Percentiles rank a stretch among this genome's conserved stretches.
phyloP scores from a whole-genome alignment of 1,284 basidiomycete genomes.

The Pseudozyma hubeiensis region DNA sequence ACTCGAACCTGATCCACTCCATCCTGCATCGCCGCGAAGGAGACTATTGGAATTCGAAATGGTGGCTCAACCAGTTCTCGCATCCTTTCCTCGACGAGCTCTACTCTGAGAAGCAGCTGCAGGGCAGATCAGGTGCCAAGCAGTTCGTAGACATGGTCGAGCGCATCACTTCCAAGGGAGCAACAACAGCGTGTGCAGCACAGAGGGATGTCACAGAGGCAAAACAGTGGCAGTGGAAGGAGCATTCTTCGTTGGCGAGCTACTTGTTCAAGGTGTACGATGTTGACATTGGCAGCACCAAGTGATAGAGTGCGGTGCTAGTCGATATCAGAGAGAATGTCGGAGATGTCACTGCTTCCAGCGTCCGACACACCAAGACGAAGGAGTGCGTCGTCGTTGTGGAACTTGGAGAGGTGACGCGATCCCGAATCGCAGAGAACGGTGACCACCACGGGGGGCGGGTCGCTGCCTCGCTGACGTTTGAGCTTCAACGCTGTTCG shows the following conservation, averaged over 20 bases:
- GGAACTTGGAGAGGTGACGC: slow-evolving; percentile 67
- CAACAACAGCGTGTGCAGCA: slow-evolving; percentile 47
- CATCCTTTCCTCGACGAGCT: slow-evolving; percentile 31
- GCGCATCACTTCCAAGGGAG: slow-evolving; percentile 31
- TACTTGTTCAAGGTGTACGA: slow-evolving; percentile 26
- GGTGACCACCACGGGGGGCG: slow-evolving; percentile 62
- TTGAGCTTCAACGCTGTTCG: slow-evolving; percentile 61
- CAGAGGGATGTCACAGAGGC: slow-evolving; percentile 29
- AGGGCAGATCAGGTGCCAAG: slow-evolving; percentile 32
- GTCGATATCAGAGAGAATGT: slow-evolving; percentile 44
- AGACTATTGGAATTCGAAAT: slow-evolving; percentile 59
- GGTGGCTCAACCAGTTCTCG: slow-evolving; percentile 49
- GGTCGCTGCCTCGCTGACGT: slow-evolving; percentile 30
- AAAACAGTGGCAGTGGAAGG: slow-evolving; percentile 46
- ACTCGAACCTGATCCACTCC: slow-evolving; percentile 51
- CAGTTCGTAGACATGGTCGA: slow-evolving; percentile 52
- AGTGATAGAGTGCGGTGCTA: neutral
- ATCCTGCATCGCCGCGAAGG: slow-evolving; percentile 52
- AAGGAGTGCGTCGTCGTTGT: slow-evolving; percentile 54
- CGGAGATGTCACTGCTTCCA: slow-evolving; percentile 57
- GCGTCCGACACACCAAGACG: slow-evolving; percentile 47
- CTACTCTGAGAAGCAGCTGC: slow-evolving; percentile 17
- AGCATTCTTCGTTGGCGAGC: slow-evolving; percentile 16
- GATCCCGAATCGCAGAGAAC: slow-evolving; percentile 65
- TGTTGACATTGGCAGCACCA: neutral